These are phyloP conservation scores for Amylostereum areolatum DNA, from an alignment of 1,284 basidiomycete genomes.

Conservation along the genomic window DNA sequence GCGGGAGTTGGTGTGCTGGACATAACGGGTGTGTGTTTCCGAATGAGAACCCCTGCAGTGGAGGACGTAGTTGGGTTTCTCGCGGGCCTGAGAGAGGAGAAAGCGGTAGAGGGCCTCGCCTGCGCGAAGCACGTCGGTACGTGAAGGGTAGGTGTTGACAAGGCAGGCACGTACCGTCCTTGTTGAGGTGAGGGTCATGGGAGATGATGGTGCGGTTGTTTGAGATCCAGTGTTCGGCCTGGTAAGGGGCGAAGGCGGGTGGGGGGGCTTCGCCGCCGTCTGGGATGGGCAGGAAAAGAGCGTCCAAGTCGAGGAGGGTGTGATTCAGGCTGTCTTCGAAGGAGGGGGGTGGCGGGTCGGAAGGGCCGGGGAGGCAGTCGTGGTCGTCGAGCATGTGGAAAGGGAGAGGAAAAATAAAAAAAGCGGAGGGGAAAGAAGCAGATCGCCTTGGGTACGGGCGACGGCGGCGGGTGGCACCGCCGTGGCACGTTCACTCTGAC, in stretches of 20 bases:
- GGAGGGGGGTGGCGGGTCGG: constrained; percentile 19
- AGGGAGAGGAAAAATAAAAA: neutral
- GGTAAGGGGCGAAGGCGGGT: constrained; percentile 56
- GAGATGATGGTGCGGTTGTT: constrained; percentile 52
- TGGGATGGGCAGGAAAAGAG: constrained; percentile 10
- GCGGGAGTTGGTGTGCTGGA: constrained; percentile 32
- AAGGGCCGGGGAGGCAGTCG: constrained; percentile 6
- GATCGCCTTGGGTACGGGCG: neutral
- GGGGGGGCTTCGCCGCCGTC: constrained; percentile 40
- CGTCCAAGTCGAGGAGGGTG: constrained; percentile 20
- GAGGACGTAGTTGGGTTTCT: constrained; percentile 42
- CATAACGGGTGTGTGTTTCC: constrained; percentile 46
- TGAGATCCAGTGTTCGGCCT: constrained; percentile 51
- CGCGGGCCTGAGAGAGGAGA: constrained; percentile 49
- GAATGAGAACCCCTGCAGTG: constrained; percentile 52
- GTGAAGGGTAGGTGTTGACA: neutral
- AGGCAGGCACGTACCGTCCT: constrained; percentile 45
- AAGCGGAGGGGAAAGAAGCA: neutral
- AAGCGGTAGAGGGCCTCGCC: constrained; percentile 73
- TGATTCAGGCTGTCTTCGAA: constrained; percentile 26
- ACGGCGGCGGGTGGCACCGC: neutral
- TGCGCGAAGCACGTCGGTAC: constrained; percentile 16
- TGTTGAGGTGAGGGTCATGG: constrained; percentile 66
- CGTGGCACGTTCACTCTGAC: neutral
- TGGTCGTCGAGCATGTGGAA: neutral